Percentiles rank a stretch among this genome's conserved stretches.
Conservation (phyloP, 1,284 basidiomycete species). For the Retiboletus fuscus region DNA sequence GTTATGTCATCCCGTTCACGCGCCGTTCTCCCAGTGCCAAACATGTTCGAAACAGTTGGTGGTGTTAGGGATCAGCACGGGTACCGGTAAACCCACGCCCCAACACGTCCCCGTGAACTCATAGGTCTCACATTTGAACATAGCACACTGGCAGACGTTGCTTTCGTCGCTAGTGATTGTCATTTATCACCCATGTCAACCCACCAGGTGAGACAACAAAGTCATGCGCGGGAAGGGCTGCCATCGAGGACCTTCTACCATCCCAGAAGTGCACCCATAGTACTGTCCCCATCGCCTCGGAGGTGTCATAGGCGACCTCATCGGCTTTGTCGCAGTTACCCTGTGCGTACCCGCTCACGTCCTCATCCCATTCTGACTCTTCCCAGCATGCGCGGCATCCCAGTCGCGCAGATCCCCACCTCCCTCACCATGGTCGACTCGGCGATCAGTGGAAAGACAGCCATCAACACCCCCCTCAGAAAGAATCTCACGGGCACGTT, state of each 20-base stretch:
- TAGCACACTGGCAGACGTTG: too few species aligned
- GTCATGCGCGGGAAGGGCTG: slow-evolving; percentile 90
- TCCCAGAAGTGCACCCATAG: slow-evolving; percentile 92
- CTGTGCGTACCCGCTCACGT: slow-evolving; percentile 71
- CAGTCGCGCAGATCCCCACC: slow-evolving; percentile 96
- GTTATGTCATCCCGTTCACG: too few species aligned
- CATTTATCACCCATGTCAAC: slow-evolving; percentile 86
- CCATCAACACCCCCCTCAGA: slow-evolving; percentile 95
- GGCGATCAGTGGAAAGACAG: slow-evolving; percentile 97
- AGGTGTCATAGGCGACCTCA: slow-evolving; percentile 95
- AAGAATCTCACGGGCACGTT: slow-evolving; percentile 99
- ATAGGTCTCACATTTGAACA: too few species aligned
- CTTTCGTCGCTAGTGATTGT: too few species aligned
- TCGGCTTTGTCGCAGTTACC: slow-evolving; percentile 97
- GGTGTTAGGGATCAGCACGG: too few species aligned
- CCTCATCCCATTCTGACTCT: slow-evolving; percentile 3
- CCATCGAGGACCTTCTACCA: slow-evolving; percentile 94
- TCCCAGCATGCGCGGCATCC: slow-evolving; percentile 85
- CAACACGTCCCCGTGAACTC: too few species aligned
- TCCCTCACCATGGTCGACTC: slow-evolving; percentile 99
- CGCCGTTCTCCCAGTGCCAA: too few species aligned
- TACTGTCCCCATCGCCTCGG: slow-evolving; percentile 95
- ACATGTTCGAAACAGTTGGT: too few species aligned
- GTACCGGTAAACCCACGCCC: too few species aligned
- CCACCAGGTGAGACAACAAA: slow-evolving; percentile 94